Evolutionary conservation across 2,329 filamentous ascomycete genomes (phyloP), one percentile per base, ranked within the genome.

Genomic region (Neopestalotiopsis sp.): DNA sequence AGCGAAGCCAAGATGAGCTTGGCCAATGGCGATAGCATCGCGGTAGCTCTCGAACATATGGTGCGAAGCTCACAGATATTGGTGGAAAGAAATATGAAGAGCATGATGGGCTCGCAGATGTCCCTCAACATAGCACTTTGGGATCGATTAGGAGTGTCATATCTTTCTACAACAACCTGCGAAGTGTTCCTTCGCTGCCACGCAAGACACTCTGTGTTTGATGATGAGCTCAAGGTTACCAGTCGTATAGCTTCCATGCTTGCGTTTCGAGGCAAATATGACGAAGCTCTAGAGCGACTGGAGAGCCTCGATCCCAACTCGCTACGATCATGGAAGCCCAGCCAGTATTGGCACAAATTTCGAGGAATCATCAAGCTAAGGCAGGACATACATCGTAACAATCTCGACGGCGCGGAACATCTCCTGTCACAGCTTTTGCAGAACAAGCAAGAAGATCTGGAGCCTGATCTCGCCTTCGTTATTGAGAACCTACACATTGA

Each of bases 1-100:
- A 94, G 92, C 74, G 95, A 98, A 79, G 94, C 94, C 2, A 97
- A 95, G 77, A 83, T 97, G 57, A 89, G 89, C 24, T 85, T 98
- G 68, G 87, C 89, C 67, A 91, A 90, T 75, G 94, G 94, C 10
- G 88, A 89, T 81, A 87, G 91, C 76, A 78, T 88, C 62, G 83
- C 86, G 4, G 84, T 82, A 6, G 90, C 93, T 1, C 85, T 96
- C 66, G 94, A 97, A 77, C 89, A 91, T 73, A 88, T 97, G 70
- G 88, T 92, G n/a, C 92, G 94, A 76, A 92, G 93, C 72, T 94
- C 93, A 0, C 93, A 96, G 74, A 83, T 97, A 34, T 92, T 94
- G 70, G 86, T 95, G n/a, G 90, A 91, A 68, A 92, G 92, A 73
- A 90, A 93, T 72, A 87, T 96, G 76, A 88, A 88, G 74, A 89